Conservation (phyloP, 169 alveolate genomes). For the Eimeria sp. region DNA sequence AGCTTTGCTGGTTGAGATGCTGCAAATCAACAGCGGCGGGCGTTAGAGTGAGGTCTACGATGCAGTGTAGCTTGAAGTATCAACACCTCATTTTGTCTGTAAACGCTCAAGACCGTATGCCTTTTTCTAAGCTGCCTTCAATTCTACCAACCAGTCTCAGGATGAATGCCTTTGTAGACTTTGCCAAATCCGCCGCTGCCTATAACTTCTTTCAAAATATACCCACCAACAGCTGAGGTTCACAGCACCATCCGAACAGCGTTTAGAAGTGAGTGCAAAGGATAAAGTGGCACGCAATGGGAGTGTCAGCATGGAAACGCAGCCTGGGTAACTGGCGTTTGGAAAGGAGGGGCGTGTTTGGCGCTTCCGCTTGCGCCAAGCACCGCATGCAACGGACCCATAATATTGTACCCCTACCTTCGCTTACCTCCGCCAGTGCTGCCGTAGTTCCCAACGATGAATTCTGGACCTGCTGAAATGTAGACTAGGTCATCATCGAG, state of each 20-base stretch:
- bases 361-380: neutral
- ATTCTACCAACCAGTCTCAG: slow-evolving; percentile 65
- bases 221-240: slow-evolving; percentile 77
- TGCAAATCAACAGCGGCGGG: neutral
- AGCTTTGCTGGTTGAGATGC: neutral
- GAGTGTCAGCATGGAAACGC: neutral
- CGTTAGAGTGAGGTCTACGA: neutral
- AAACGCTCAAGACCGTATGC: neutral
- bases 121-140: neutral
- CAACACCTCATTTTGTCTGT: neutral
- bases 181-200: slow-evolving; percentile 84
- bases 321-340: neutral
- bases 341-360: neutral
- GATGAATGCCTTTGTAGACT: slow-evolving; percentile 80
- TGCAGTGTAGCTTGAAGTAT: neutral
- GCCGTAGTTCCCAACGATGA: slow-evolving; percentile 42
- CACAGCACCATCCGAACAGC: neutral
- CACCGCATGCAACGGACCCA: neutral
- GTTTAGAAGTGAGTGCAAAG: neutral
- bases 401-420: neutral
- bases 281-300: neutral
- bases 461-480: slow-evolving; percentile 53
- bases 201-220: slow-evolving; percentile 57
- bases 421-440: slow-evolving; percentile 66
- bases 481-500: slow-evolving; percentile 81